These are phyloP conservation scores for Grigorovia jiainica DNA, from an alignment of 805 yeast species.

Conservation along the genomic window DNA sequence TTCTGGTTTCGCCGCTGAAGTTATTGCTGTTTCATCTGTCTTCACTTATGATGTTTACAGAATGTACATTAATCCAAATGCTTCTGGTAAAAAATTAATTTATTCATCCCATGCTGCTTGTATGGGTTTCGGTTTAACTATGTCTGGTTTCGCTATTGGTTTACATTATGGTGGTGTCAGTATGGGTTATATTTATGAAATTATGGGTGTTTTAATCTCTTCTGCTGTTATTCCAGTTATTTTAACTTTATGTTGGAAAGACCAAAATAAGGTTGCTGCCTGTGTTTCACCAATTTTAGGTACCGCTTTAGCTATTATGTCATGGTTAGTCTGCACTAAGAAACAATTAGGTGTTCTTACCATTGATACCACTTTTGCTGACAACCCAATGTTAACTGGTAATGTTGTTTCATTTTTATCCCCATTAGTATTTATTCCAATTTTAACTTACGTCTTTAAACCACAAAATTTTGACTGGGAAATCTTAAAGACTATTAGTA, in stretches of 20 bases:
- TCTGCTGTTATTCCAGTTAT: slow-evolving; percentile 77
- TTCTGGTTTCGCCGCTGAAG: slow-evolving; percentile 85
- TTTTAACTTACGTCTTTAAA: slow-evolving; percentile 53
- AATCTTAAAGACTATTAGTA: slow-evolving; percentile 45
- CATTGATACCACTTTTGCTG: slow-evolving; percentile 58
- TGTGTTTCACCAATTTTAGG: slow-evolving; percentile 71
- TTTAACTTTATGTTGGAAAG: slow-evolving; percentile 52
- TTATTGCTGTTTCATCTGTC: slow-evolving; percentile 79
- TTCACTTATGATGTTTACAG: slow-evolving; percentile 81
- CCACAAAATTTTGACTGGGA: slow-evolving; percentile 72
- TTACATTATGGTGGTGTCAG: slow-evolving; percentile 71
- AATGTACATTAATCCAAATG: slow-evolving; percentile 68
- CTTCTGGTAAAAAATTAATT: slow-evolving; percentile 65
- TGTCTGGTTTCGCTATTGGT: slow-evolving; percentile 82
- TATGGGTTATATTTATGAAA: slow-evolving; percentile 78
- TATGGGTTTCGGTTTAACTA: slow-evolving; percentile 45
- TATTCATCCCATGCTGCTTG: slow-evolving; percentile 60
- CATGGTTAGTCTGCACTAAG: slow-evolving; percentile 52
- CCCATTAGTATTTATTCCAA: slow-evolving; percentile 58
- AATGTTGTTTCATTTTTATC: slow-evolving; percentile 74
- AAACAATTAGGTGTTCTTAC: slow-evolving; percentile 35
- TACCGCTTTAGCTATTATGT: slow-evolving; percentile 58
- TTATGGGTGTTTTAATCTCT: slow-evolving; percentile 85
- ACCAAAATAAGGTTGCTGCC: slow-evolving; percentile 63
- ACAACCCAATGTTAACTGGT: slow-evolving; percentile 84